phyloP scores from a whole-genome alignment of 495 filamentous ascomycete genomes.

The Rhypophila decipiens region DNA sequence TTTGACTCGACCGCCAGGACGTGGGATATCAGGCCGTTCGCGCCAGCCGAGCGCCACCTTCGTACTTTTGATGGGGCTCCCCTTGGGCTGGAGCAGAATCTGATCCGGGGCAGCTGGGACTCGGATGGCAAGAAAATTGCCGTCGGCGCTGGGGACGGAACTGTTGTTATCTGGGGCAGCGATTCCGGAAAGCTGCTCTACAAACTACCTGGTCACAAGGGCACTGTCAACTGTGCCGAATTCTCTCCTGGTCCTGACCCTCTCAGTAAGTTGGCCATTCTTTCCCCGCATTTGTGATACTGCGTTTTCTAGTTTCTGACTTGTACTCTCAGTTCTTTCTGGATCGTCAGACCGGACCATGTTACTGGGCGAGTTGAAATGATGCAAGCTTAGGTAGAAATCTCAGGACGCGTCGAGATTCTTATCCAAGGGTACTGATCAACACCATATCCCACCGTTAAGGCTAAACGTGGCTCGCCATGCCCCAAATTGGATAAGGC shows the following conservation, averaged over 20 bases:
- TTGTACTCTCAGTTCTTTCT: slow-evolving; percentile 60
- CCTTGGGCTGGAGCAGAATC: slow-evolving; percentile 82
- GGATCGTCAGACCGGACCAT: slow-evolving; percentile 77
- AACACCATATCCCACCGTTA: too few species aligned
- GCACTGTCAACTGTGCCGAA: slow-evolving; percentile 89
- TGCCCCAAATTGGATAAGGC: too few species aligned
- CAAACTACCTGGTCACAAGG: slow-evolving; percentile 92
- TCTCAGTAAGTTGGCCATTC: slow-evolving; percentile 80
- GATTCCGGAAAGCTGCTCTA: slow-evolving; percentile 80
- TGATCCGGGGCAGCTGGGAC: slow-evolving; percentile 89
- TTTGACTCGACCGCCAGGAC: slow-evolving; percentile 90
- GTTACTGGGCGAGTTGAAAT: slow-evolving; percentile 68
- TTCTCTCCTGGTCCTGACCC: slow-evolving; percentile 79
- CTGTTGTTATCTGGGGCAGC: slow-evolving; percentile 82
- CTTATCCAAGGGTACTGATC: too few species aligned
- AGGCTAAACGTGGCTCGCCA: too few species aligned
- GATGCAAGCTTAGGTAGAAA: too few species aligned
- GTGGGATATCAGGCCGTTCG: slow-evolving; percentile 96
- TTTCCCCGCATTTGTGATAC: not conserved
- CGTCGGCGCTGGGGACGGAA: slow-evolving; percentile 84
- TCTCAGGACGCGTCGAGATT: too few species aligned
- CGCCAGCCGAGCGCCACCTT: slow-evolving; percentile 75
- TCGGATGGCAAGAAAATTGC: slow-evolving; percentile 78
- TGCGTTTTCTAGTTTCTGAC: slow-evolving; percentile 23
- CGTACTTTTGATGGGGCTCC: slow-evolving; percentile 85